phyloP scores from a whole-genome alignment of 768 basidiomycete genomes.

The Candolleomyces efflorescens region DNA sequence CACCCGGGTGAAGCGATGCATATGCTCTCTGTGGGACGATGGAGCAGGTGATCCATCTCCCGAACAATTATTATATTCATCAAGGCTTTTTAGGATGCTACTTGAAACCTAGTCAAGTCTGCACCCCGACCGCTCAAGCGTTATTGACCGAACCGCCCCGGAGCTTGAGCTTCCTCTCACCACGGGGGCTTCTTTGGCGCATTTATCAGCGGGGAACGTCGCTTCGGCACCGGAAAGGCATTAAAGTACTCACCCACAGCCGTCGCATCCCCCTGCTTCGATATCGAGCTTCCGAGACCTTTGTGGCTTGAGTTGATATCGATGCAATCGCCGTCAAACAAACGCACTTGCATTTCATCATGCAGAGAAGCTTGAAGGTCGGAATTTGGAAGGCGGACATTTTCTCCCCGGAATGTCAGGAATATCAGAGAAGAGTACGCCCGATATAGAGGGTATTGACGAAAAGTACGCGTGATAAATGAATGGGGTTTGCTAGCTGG shows the following conservation, averaged over 20 bases:
- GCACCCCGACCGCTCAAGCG: too few species aligned
- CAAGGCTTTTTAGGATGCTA: too few species aligned
- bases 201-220: neutral
- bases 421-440: neutral
- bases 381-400: neutral
- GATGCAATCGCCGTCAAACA: neutral
- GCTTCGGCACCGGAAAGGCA: slow-evolving; percentile 2
- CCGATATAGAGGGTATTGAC: neutral
- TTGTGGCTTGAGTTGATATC: neutral
- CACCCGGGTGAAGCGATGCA: neutral
- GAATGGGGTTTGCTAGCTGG: neutral
- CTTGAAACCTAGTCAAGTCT: too few species aligned
- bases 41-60: too few species aligned
- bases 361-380: neutral
- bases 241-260: neutral
- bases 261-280: neutral
- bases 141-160: too few species aligned
- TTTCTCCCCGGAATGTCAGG: neutral
- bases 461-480: neutral
- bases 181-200: too few species aligned
- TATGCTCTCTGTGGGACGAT: neutral
- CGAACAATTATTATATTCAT: too few species aligned
- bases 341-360: neutral
- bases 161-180: too few species aligned
- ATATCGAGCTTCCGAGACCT: neutral